Conservation (phyloP, 2,329 filamentous ascomycete species). For the Calonectria multiphialidica region DNA sequence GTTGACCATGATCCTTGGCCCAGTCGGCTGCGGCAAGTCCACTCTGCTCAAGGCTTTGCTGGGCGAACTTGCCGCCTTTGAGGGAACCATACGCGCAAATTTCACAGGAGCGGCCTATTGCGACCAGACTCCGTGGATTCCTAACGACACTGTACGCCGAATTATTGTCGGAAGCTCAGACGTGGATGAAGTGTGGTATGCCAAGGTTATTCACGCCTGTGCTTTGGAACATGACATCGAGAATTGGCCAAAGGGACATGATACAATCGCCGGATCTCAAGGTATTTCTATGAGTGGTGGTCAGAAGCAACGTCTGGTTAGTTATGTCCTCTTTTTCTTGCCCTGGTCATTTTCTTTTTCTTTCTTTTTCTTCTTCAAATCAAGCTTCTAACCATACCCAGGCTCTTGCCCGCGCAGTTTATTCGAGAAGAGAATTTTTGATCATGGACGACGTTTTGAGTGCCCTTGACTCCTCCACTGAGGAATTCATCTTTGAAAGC, state of each 20-base stretch:
- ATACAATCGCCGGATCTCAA: slow-evolving; percentile 54
- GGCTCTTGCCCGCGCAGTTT: slow-evolving; percentile 61
- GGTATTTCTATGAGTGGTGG: slow-evolving; percentile 59
- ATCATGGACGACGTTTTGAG: slow-evolving; percentile 62
- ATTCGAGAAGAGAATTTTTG: slow-evolving; percentile 51
- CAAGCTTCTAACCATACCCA: slow-evolving; percentile 22
- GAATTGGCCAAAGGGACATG: slow-evolving; percentile 46
- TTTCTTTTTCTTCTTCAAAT: too few species aligned
- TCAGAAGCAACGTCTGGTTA: slow-evolving; percentile 56
- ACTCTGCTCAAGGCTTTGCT: slow-evolving; percentile 53
- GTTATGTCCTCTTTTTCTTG: too few species aligned
- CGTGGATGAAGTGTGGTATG: slow-evolving; percentile 45
- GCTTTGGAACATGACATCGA: slow-evolving; percentile 50
- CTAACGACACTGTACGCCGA: slow-evolving; percentile 53
- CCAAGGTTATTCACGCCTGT: slow-evolving; percentile 48
- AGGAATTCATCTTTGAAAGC: slow-evolving; percentile 54
- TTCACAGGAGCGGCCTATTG: slow-evolving; percentile 53
- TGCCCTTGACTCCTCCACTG: slow-evolving; percentile 58
- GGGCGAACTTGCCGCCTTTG: slow-evolving; percentile 47
- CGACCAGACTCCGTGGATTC: slow-evolving; percentile 58
- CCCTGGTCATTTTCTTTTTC: too few species aligned
- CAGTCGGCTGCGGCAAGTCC: slow-evolving; percentile 59
- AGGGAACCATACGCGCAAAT: slow-evolving; percentile 42
- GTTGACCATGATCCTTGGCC: slow-evolving; percentile 54
- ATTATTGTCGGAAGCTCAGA: slow-evolving; percentile 51